A percentile compares a stretch with the other conserved stretches of the same genome.
phyloP scores from a whole-genome alignment of 352 stramenopile genomes.

The Phytophthora pluvialis region DNA sequence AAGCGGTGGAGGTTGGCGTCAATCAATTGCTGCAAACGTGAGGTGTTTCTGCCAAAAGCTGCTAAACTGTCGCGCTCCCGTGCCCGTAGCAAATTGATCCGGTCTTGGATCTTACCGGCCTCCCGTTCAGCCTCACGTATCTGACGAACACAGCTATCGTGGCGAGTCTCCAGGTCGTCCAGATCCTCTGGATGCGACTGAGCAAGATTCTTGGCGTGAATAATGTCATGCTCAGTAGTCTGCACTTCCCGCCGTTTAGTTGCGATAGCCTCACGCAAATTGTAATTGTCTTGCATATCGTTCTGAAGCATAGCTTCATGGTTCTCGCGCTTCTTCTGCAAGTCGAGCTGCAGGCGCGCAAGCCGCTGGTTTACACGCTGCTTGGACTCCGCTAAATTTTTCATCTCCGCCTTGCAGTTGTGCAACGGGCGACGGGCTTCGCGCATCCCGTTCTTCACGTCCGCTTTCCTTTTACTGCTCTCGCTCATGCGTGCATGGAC shows the following conservation, averaged over 20 bases:
- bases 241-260: slow-evolving; percentile 47
- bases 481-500: slow-evolving; percentile 37
- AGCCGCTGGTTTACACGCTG: slow-evolving; percentile 47
- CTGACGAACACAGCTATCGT: slow-evolving; percentile 52
- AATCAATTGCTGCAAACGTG: slow-evolving; percentile 69
- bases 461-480: slow-evolving; percentile 39
- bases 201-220: background rate
- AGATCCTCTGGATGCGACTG: slow-evolving; percentile 1
- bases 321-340: slow-evolving; percentile 48
- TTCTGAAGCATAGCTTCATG: slow-evolving; percentile 56
- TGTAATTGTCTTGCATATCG: slow-evolving; percentile 46
- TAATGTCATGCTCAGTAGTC: slow-evolving; percentile 18
- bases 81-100: slow-evolving; percentile 40
- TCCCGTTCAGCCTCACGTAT: slow-evolving; percentile 56
- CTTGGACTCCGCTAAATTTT: slow-evolving; percentile 49
- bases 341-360: slow-evolving; percentile 45
- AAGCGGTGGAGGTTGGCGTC: slow-evolving; percentile 65
- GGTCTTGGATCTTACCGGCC: slow-evolving; percentile 37
- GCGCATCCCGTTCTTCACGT: slow-evolving; percentile 55
- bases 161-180: slow-evolving; percentile 45
- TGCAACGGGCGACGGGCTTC: slow-evolving; percentile 63
- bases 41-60: slow-evolving; percentile 64
- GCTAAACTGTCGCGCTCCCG: slow-evolving; percentile 59
- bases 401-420: slow-evolving; percentile 57
- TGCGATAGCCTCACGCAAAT: slow-evolving; percentile 52